Evolutionary conservation across 2,329 filamentous ascomycete species (phyloP).

Genomic region (Fusarium lateritium): DNA sequence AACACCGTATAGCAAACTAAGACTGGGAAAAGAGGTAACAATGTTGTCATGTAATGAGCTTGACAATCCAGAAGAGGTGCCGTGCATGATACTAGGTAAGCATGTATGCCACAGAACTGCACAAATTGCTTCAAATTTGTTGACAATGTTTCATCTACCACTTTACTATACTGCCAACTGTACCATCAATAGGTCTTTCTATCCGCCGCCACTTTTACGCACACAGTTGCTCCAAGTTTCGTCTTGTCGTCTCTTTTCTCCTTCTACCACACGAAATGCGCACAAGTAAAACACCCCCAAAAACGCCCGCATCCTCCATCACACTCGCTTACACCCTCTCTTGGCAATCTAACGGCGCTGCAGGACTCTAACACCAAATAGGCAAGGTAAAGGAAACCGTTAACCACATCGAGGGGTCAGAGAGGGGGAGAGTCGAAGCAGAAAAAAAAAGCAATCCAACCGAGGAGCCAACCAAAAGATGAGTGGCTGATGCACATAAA

Average conservation of each 20-base stretch:
- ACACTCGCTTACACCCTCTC: slow-evolving; percentile 27
- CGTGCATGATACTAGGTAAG: slow-evolving; percentile 22
- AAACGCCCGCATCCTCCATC: slow-evolving; percentile 33
- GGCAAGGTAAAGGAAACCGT: slow-evolving; percentile 20
- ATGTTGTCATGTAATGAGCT: slow-evolving; percentile 3
- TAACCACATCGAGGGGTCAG: slow-evolving; percentile 15
- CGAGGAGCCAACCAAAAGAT: slow-evolving; percentile 24
- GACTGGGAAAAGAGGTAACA: slow-evolving; percentile 30
- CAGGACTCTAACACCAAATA: slow-evolving; percentile 32
- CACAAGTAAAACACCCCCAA: slow-evolving; percentile 26
- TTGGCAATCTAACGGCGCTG: slow-evolving; percentile 37
- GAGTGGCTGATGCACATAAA: slow-evolving; percentile 41
- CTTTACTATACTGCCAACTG: slow-evolving; percentile 5
- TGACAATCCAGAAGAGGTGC: slow-evolving; percentile 14
- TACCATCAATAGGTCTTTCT: slow-evolving; percentile 16
- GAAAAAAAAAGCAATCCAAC: slow-evolving; percentile 23
- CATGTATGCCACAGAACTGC: slow-evolving; percentile 11
- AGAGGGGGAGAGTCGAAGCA: slow-evolving; percentile 5
- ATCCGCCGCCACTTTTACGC: slow-evolving; percentile 16
- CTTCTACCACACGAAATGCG: slow-evolving; percentile 20
- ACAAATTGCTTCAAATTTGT: slow-evolving; percentile 12
- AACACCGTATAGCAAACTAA: slow-evolving; percentile 7
- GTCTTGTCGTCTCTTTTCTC: slow-evolving; percentile 40
- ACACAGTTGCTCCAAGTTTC: not conserved
- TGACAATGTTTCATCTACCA: slow-evolving; percentile 24